Conservation (phyloP, 2,329 filamentous ascomycete species). For the Nigrospora sphaerica region DNA sequence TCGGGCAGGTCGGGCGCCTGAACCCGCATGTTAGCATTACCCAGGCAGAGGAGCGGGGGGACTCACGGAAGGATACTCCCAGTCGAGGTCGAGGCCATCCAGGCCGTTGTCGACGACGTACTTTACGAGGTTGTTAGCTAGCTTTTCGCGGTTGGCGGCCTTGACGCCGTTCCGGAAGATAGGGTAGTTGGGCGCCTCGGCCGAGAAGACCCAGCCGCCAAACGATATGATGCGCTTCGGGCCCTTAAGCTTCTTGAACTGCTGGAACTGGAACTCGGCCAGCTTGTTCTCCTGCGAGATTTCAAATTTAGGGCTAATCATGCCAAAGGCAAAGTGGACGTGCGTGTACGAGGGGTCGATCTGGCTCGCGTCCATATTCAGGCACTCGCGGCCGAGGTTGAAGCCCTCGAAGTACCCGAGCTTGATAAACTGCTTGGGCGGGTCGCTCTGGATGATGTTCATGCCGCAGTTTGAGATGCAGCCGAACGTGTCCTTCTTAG, state of each 20-base stretch:
- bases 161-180: constrained; percentile 26
- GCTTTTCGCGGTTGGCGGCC: constrained; percentile 19
- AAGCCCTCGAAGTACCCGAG: constrained; percentile 24
- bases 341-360: constrained; percentile 14
- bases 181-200: constrained; percentile 21
- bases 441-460: constrained; percentile 17
- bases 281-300: not conserved
- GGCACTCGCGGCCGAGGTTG: constrained; percentile 15
- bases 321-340: not conserved
- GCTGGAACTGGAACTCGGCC: no score
- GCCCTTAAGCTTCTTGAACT: constrained; percentile 16
- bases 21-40: no score
- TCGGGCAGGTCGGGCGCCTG: constrained; percentile 17
- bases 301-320: not conserved
- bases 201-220: constrained; percentile 36
- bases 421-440: not conserved
- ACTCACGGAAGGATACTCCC: constrained; percentile 5
- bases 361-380: constrained; percentile 13
- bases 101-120: constrained; percentile 23
- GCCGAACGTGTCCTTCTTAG: constrained; percentile 20
- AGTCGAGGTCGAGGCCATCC: constrained; percentile 5
- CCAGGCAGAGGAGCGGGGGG: not conserved
- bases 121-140: constrained; percentile 20
- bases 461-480: constrained; percentile 34
- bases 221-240: constrained; percentile 30